Evolutionary conservation across 169 alveolate species (phyloP), one percentile per base, ranked within the genome.

Genomic region (Plasmodium gonderi): DNA sequence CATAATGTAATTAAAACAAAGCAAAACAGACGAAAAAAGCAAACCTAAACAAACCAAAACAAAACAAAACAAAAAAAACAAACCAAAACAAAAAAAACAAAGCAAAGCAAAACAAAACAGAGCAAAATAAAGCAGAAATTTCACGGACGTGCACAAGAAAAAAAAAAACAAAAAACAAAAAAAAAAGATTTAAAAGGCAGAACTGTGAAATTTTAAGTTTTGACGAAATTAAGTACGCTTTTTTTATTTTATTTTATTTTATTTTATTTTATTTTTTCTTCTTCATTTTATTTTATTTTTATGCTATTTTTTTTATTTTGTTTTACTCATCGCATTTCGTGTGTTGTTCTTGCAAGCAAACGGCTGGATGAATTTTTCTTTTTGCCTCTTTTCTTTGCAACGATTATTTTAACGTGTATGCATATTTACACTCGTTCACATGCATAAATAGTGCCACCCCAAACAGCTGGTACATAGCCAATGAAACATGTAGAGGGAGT

Each of bases 121-220:
- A 51, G n/a, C 20, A 51, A 17, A 51, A 51, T 17, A 51, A 44
- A 51, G 20, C n/a, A 51, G n/a, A 17, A 51, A 51, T 51, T 51
- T 51, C 14, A 51, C 68, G 20, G 23, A 72, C 45, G 26, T 72
- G 80, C 80, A 72, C 51, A 72, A 72, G 8, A 72, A 36, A 44
- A 29, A 45, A 68, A 31, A 44, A 44, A 69, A 20, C 12, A 78
- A 78, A 78, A 78, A 81, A 67, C 31, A 65, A 68, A 80, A 44
- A 49, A 42, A 64, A 64, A 40, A 31, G 91, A 72, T 54, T 54
- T 17, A 40, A 45, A 20, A 45, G 40, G n/a, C 26, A 60, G 38
- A 78, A 20, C 40, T 82, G 60, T 82, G 64, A 36, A 68, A 42
- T 68, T 82, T 82, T 82, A 80, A 68, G 78, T 49, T 74, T 49